phyloP scores from a whole-genome alignment of 2,329 filamentous ascomycete genomes.

The Alternaria gansuensis region DNA sequence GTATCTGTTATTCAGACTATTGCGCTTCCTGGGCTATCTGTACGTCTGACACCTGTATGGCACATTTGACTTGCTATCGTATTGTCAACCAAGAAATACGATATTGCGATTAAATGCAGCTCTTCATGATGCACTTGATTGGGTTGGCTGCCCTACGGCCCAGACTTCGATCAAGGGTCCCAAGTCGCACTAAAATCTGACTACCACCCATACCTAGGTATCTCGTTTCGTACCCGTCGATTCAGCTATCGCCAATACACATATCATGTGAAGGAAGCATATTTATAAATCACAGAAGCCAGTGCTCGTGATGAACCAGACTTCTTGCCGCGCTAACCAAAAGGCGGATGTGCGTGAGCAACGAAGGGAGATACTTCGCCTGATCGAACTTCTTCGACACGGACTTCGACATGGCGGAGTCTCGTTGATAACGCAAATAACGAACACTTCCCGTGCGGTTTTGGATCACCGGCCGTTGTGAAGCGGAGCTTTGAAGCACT shows the following conservation, averaged over 20 bases:
- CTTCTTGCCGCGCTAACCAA: not conserved
- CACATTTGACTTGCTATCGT: no score
- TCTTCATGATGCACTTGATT: no score
- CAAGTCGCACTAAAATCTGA: not conserved
- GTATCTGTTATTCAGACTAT: not conserved
- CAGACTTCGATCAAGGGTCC: not conserved
- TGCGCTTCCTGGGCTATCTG: not conserved
- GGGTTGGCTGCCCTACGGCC: not conserved
- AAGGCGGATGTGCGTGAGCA: not conserved
- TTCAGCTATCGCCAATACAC: not conserved
- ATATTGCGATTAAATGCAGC: not conserved
- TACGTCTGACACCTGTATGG: no score
- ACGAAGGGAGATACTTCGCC: not conserved
- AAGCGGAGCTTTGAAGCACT: no score
- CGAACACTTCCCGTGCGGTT: no score
- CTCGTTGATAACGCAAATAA: no score
- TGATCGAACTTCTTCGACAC: not conserved
- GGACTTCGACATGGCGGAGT: no score
- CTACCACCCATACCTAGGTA: not conserved
- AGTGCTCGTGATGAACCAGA: not conserved
- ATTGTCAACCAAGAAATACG: not conserved
- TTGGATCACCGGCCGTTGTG: no score
- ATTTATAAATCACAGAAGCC: not conserved
- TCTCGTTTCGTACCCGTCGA: not conserved
- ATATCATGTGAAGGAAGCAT: not conserved